Percentiles rank a stretch among this genome's conserved stretches.
Conservation (phyloP, 2,329 filamentous ascomycete genomes). For the Aspergillus costaricaensis region DNA sequence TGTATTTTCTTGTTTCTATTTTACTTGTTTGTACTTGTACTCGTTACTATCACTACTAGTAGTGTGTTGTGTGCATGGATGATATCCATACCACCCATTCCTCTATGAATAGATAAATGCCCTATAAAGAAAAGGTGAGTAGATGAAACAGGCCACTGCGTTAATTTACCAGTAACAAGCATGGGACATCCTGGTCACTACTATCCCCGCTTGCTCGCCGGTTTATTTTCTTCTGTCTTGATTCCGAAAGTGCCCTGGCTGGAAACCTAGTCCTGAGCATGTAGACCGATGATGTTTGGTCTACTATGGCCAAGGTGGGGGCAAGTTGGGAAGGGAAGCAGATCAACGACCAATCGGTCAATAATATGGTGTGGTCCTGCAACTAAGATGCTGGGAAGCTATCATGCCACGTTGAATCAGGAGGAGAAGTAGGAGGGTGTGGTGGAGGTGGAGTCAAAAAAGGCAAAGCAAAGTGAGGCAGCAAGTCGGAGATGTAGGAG, state of each 20-base stretch:
- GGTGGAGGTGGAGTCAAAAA: background rate
- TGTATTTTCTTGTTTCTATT: no score
- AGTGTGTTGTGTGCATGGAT: no score
- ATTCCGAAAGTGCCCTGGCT: background rate
- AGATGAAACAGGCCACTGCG: no score
- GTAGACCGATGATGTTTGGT: background rate
- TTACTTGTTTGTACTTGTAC: no score
- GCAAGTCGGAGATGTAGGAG: background rate
- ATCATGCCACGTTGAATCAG: background rate
- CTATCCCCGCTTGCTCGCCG: no score
- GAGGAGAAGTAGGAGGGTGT: background rate
- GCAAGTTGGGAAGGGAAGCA: background rate
- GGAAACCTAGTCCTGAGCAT: background rate
- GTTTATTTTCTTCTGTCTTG: background rate
- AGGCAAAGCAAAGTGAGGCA: background rate
- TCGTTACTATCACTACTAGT: no score
- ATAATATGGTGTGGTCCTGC: background rate
- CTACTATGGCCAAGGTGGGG: background rate
- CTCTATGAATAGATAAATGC: no score
- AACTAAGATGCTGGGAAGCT: background rate
- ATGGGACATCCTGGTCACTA: no score
- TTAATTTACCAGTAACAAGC: no score
- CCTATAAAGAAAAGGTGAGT: no score
- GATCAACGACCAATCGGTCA: background rate
- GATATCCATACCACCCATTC: no score